Percentiles rank a stretch among this genome's conserved stretches.
Evolutionary conservation across 1,139 yeast species (phyloP).

Genomic region (Blastobotrys ciferrii): DNA sequence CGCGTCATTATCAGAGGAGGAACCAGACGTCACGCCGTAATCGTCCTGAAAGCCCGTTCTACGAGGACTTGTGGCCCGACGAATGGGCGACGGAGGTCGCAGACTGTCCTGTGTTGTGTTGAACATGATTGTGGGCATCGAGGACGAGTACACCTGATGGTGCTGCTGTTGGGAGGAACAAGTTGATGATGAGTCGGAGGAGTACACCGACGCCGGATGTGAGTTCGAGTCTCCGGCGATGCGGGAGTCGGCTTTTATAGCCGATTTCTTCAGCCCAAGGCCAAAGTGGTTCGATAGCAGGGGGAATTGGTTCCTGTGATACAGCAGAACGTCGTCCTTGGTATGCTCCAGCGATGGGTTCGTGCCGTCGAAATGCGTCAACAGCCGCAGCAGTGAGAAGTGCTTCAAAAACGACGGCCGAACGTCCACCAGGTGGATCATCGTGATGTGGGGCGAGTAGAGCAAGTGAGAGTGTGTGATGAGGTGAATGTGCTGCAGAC

Average conservation of each 20-base stretch:
- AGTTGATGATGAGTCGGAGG: neutral
- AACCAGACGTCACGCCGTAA: neutral
- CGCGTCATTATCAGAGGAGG: neutral
- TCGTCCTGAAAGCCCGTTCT: conserved; percentile 19
- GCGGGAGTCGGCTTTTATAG: conserved; percentile 8
- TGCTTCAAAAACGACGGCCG: conserved; percentile 16
- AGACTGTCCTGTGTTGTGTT: neutral
- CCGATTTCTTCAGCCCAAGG: conserved; percentile 11
- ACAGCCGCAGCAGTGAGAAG: conserved; percentile 12
- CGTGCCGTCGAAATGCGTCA: conserved; percentile 16
- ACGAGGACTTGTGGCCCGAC: conserved; percentile 11
- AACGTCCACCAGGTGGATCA: conserved; percentile 19
- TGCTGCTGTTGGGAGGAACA: conserved; percentile 6
- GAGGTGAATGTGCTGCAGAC: conserved; percentile 15
- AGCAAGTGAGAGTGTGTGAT: conserved; percentile 12
- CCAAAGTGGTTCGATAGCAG: conserved; percentile 9
- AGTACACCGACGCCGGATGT: too few relatives aligned
- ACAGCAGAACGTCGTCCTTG: conserved; percentile 13
- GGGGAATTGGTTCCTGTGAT: conserved; percentile 9
- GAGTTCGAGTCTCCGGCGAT: conserved; percentile 10
- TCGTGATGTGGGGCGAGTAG: conserved; percentile 7
- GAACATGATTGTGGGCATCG: neutral
- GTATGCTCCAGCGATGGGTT: conserved; percentile 14
- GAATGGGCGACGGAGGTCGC: conserved; percentile 8
- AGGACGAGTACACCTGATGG: neutral